A percentile compares a stretch with the other conserved stretches of the same genome.
Evolutionary conservation across 2,329 filamentous ascomycete species (phyloP).

Genomic region (Ceratocystis harringtonii): DNA sequence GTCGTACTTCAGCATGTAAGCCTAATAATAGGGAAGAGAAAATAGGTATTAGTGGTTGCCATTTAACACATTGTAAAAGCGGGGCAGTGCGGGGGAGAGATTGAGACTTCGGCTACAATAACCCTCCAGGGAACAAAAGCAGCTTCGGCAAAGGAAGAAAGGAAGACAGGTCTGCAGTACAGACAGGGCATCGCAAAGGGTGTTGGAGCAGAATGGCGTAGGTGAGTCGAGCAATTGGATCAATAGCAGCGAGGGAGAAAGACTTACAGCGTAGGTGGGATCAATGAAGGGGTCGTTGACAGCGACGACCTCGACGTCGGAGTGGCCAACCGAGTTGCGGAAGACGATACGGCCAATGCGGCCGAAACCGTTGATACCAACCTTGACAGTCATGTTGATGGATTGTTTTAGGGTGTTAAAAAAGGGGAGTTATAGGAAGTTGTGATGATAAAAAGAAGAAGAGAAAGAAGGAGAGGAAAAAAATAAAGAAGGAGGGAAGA

Average conservation of each 20-base stretch:
- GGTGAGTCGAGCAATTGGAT: background rate
- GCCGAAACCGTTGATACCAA: slow-evolving; percentile 99
- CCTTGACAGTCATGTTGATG: slow-evolving; percentile 44
- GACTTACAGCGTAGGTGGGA: slow-evolving; percentile 85
- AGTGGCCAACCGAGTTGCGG: slow-evolving; percentile 88
- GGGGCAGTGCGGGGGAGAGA: slow-evolving; percentile 8
- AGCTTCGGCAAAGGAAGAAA: background rate
- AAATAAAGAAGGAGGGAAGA: slow-evolving; percentile 5
- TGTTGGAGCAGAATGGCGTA: slow-evolving; percentile 9
- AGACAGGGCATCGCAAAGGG: slow-evolving; percentile 8
- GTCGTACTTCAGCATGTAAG: slow-evolving; percentile 99
- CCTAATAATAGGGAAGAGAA: slow-evolving; percentile 35
- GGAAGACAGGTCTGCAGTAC: background rate
- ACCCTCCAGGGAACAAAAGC: background rate
- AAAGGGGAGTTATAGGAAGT: background rate
- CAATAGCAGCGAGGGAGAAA: slow-evolving; percentile 9
- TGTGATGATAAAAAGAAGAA: background rate
- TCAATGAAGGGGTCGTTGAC: slow-evolving; percentile 99
- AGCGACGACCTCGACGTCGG: slow-evolving; percentile 80
- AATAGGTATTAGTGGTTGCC: background rate
- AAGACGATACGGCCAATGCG: slow-evolving; percentile 98
- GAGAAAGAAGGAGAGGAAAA: slow-evolving; percentile 2
- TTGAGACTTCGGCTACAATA: slow-evolving; percentile 7
- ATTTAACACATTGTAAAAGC: slow-evolving; percentile 15
- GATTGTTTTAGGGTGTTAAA: slow-evolving; percentile 6